Evolutionary conservation across 768 basidiomycete genomes (phyloP).

Genomic region (Cubamyces lactineus): DNA sequence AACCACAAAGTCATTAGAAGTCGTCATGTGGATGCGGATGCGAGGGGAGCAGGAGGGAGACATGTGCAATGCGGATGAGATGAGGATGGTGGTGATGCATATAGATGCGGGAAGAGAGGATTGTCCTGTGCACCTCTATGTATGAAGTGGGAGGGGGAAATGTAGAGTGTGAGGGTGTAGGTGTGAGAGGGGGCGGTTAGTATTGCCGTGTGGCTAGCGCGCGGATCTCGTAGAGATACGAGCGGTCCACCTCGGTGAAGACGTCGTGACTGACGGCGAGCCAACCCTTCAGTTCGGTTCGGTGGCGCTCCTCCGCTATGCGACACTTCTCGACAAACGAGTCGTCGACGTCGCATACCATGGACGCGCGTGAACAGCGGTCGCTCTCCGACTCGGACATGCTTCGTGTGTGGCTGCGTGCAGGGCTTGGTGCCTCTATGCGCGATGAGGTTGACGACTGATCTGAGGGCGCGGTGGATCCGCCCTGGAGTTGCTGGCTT

Average conservation of each 20-base stretch:
- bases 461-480: conserved; percentile 33
- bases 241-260: conserved; percentile 54
- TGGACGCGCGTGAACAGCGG: conserved; percentile 78
- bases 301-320: conserved; percentile 81
- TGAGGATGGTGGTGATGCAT: not conserved
- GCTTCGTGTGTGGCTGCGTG: conserved; percentile 61
- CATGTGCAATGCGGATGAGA: conserved; percentile 2
- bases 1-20: conserved; percentile 17
- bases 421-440: conserved; percentile 54
- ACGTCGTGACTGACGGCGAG: conserved; percentile 29
- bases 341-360: conserved; percentile 79
- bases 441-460: conserved; percentile 32
- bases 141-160: not conserved
- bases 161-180: not conserved
- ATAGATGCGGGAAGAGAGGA: conserved; percentile 4
- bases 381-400: conserved; percentile 79
- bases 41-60: not conserved
- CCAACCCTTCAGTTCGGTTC: conserved; percentile 86
- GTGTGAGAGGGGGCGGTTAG: conserved; percentile 38
- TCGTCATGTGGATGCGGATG: conserved; percentile 10
- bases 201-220: conserved; percentile 86
- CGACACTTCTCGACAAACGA: conserved; percentile 72
- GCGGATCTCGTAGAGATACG: conserved; percentile 78
- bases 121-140: conserved; percentile 22
- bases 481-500: conserved; percentile 41